phyloP scores from a whole-genome alignment of 2,329 filamentous ascomycete genomes.

The Alternaria infectoria region DNA sequence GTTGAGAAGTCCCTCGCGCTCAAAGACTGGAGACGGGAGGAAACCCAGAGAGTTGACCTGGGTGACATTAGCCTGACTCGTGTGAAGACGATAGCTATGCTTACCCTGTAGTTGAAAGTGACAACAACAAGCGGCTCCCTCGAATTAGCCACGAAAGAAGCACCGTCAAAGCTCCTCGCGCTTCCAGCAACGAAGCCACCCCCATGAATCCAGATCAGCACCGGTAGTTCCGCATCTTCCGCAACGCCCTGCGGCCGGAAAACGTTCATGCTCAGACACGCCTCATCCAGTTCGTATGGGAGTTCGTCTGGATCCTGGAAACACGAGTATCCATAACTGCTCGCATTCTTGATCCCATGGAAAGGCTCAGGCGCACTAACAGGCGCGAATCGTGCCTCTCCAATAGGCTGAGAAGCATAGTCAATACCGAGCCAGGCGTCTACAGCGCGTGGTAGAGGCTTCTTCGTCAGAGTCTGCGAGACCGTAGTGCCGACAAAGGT shows the following conservation, averaged over 20 bases:
- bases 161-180: constrained; percentile 34
- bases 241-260: constrained; percentile 27
- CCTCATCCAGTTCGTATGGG: constrained; percentile 25
- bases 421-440: constrained; percentile 58
- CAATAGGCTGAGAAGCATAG: constrained; percentile 49
- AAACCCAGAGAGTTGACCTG: constrained; percentile 31
- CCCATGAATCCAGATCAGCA: constrained; percentile 41
- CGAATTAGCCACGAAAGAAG: constrained; percentile 33
- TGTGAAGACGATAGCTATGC: neutral
- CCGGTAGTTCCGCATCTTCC: constrained; percentile 26
- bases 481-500: constrained; percentile 47
- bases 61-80: neutral
- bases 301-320: constrained; percentile 51
- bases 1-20: constrained; percentile 34
- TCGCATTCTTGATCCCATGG: constrained; percentile 46
- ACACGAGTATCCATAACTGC: constrained; percentile 50
- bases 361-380: constrained; percentile 49
- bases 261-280: constrained; percentile 38
- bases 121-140: constrained; percentile 33
- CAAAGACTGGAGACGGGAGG: constrained; percentile 30
- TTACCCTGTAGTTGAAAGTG: constrained; percentile 37
- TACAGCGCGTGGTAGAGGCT: constrained; percentile 42
- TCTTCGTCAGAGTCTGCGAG: constrained; percentile 45
- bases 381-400: constrained; percentile 48
- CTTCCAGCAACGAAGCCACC: constrained; percentile 28